phyloP scores from a whole-genome alignment of 345 rosid genomes.

The Erysimum cheiranthoides region DNA sequence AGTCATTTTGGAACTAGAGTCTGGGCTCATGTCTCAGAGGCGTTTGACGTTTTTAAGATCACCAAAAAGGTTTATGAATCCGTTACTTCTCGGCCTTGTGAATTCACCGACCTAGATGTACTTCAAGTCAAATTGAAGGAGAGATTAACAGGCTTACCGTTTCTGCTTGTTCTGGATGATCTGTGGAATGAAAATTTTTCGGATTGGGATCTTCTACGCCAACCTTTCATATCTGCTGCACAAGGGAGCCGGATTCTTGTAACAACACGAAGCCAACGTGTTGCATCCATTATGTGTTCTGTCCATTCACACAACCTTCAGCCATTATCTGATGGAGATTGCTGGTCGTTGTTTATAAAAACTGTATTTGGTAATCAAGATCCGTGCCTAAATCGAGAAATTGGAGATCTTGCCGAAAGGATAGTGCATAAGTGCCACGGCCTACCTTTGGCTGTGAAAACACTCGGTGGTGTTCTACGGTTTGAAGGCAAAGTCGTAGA shows the following conservation, averaged over 20 bases:
- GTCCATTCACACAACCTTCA: conserved; percentile 38
- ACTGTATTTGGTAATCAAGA: conserved; percentile 37
- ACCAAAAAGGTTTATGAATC: conserved; percentile 49
- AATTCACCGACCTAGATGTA: conserved; percentile 44
- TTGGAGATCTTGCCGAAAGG: conserved; percentile 47
- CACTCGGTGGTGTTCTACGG: conserved; percentile 50
- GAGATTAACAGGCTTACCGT: conserved; percentile 31
- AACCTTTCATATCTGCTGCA: conserved; percentile 41
- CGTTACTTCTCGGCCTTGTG: conserved; percentile 37
- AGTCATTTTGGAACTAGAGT: conserved; percentile 33
- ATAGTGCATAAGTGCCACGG: conserved; percentile 53
- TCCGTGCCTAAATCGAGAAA: conserved; percentile 26
- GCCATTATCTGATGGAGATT: conserved; percentile 47
- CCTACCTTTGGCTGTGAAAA: conserved; percentile 51
- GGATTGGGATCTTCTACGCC: conserved; percentile 46
- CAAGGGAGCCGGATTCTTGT: conserved; percentile 50
- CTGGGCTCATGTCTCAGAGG: conserved; percentile 56
- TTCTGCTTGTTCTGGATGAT: conserved; percentile 52
- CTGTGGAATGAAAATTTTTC: conserved; percentile 48
- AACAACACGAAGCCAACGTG: conserved; percentile 48
- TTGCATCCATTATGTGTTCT: conserved; percentile 41
- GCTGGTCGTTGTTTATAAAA: conserved; percentile 45
- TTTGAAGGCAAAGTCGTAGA: conserved; percentile 41
- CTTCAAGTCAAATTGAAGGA: conserved; percentile 49
- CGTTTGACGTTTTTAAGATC: conserved; percentile 50